Conservation (phyloP, 441 rosid species). For the Sinapis alba region DNA sequence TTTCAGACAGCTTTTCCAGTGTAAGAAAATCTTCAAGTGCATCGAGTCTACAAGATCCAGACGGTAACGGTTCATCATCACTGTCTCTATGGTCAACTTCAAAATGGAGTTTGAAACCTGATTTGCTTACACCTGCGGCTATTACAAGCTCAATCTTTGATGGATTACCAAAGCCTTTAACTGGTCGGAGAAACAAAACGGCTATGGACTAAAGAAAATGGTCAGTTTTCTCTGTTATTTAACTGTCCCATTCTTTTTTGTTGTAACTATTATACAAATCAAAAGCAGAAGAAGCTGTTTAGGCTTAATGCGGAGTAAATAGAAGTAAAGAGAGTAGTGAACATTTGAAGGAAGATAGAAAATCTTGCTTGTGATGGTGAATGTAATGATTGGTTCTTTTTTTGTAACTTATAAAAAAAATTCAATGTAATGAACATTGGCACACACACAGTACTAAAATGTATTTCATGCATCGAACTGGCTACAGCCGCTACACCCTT, state of each 20-base stretch:
- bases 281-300: no score
- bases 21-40: constrained; percentile 73
- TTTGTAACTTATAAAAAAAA: not conserved
- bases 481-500: not conserved
- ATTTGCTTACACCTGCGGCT: constrained; percentile 51
- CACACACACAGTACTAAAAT: not conserved
- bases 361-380: no score
- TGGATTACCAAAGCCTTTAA: constrained; percentile 62
- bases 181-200: constrained; percentile 60
- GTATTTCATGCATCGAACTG: not conserved
- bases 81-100: constrained; percentile 49
- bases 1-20: constrained; percentile 36
- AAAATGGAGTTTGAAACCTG: constrained; percentile 58
- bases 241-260: no score
- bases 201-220: constrained; percentile 45
- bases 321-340: no score
- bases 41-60: constrained; percentile 61
- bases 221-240: no score
- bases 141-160: constrained; percentile 64
- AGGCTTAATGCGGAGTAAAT: no score
- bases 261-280: no score
- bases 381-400: no score
- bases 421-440: not conserved
- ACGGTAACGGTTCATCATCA: constrained; percentile 33
- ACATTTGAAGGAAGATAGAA: no score